phyloP scores from a whole-genome alignment of 768 basidiomycete species.

The Tylopilus vinaceipallidus region DNA sequence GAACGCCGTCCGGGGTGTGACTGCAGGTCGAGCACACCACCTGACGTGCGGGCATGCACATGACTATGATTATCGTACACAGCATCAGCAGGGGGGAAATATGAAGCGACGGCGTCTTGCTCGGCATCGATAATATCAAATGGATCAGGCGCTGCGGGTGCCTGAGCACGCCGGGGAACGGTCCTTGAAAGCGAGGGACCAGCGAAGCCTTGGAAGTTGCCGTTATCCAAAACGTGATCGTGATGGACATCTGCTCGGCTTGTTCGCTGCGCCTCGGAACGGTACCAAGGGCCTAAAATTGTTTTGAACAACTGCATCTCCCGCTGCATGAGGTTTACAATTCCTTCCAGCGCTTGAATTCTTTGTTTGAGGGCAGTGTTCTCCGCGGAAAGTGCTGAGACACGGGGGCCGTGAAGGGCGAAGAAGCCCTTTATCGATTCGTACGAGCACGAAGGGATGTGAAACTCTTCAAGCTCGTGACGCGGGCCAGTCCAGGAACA shows the following conservation, averaged over 20 bases:
- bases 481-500: slow-evolving; percentile 55
- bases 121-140: slow-evolving; percentile 23
- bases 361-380: slow-evolving; percentile 61
- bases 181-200: slow-evolving; percentile 21
- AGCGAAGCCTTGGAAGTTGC: slow-evolving; percentile 6
- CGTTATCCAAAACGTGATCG: slow-evolving; percentile 11
- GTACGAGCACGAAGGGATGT: slow-evolving; percentile 50
- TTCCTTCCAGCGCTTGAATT: slow-evolving; percentile 57
- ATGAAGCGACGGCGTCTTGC: slow-evolving; percentile 23
- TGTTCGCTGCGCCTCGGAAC: slow-evolving; percentile 33
- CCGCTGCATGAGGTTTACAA: slow-evolving; percentile 46
- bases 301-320: slow-evolving; percentile 56
- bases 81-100: slow-evolving; percentile 29
- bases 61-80: slow-evolving; percentile 21
- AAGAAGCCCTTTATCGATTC: slow-evolving; percentile 64
- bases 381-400: slow-evolving; percentile 53
- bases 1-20: slow-evolving; percentile 24
- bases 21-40: slow-evolving; percentile 20
- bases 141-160: slow-evolving; percentile 13
- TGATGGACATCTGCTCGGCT: slow-evolving; percentile 12
- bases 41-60: slow-evolving; percentile 14
- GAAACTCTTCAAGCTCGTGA: slow-evolving; percentile 32
- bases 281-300: slow-evolving; percentile 69
- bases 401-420: slow-evolving; percentile 37
- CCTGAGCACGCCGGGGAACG: slow-evolving; percentile 12